Evolutionary conservation across 2,329 filamentous ascomycete genomes (phyloP).

Genomic region (Aureobasidium sp.): DNA sequence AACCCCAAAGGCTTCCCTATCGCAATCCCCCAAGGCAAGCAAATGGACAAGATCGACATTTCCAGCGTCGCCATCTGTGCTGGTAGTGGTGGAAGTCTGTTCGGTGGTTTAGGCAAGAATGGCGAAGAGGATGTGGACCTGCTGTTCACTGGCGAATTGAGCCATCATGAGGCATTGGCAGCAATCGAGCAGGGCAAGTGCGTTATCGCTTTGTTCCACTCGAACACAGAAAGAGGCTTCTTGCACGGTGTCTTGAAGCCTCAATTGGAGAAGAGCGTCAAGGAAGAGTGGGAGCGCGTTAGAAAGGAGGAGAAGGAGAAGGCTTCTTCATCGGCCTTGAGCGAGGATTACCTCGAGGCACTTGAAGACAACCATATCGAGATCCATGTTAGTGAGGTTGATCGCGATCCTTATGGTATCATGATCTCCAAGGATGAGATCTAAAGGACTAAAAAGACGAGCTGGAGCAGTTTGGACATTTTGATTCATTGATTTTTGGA

Average conservation of each 20-base stretch:
- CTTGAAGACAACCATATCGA: constrained; percentile 49
- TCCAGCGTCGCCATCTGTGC: constrained; percentile 77
- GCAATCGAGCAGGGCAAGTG: constrained; percentile 77
- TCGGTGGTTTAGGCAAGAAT: constrained; percentile 50
- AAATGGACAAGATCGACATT: constrained; percentile 51
- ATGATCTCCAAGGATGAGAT: constrained; percentile 36
- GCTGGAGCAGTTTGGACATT: not conserved
- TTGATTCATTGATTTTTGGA: not conserved
- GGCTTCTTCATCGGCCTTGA: constrained; percentile 23
- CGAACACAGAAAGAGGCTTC: constrained; percentile 85
- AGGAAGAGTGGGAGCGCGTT: constrained; percentile 47
- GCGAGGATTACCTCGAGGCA: constrained; percentile 40
- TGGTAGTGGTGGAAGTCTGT: constrained; percentile 73
- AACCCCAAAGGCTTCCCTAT: constrained; percentile 59
- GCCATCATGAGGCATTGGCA: constrained; percentile 82
- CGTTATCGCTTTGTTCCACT: constrained; percentile 83
- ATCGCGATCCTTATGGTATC: constrained; percentile 84
- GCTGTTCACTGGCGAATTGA: constrained; percentile 86
- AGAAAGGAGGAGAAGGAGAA: constrained; percentile 36
- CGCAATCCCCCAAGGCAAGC: constrained; percentile 54
- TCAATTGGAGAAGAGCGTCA: constrained; percentile 56
- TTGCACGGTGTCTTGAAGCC: constrained; percentile 62
- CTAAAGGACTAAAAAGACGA: not conserved
- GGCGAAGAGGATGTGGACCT: constrained; percentile 60
- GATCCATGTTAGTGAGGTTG: constrained; percentile 69